Evolutionary conservation across 805 yeast species (phyloP).

Genomic region (Ogataea sp.): DNA sequence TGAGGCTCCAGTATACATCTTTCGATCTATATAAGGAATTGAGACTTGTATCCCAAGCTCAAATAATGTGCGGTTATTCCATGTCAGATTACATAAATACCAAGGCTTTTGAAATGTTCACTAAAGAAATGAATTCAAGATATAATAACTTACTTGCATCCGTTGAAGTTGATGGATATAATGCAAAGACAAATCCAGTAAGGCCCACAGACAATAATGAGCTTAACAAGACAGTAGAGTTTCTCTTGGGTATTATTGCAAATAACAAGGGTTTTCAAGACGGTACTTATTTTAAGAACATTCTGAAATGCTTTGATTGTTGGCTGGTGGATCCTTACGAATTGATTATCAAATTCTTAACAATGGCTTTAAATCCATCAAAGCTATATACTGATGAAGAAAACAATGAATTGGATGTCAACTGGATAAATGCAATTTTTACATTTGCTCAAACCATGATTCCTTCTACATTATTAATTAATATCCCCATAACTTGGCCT

Average conservation of each 20-base stretch:
- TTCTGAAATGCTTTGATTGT: conserved; percentile 19
- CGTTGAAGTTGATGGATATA: conserved; percentile 35
- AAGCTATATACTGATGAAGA: background rate
- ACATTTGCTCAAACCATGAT: conserved; percentile 17
- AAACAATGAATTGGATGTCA: conserved; percentile 9
- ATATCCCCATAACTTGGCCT: conserved; percentile 18
- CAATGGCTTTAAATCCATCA: background rate
- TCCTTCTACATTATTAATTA: conserved; percentile 13
- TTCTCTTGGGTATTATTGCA: conserved; percentile 44
- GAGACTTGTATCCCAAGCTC: background rate
- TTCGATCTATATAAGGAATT: background rate
- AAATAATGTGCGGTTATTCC: background rate
- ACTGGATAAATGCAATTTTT: conserved; percentile 13
- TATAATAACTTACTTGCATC: conserved; percentile 24
- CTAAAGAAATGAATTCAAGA: conserved; percentile 33
- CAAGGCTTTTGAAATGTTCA: conserved; percentile 28
- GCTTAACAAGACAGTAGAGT: conserved; percentile 45
- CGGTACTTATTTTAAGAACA: conserved; percentile 3
- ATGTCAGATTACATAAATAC: conserved; percentile 24
- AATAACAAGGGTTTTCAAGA: conserved; percentile 47
- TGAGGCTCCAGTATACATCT: background rate
- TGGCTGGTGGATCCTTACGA: conserved; percentile 27
- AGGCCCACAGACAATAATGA: conserved; percentile 36
- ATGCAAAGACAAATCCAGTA: conserved; percentile 40
- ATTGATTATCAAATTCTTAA: background rate